Evolutionary conservation across 1,284 basidiomycete genomes (phyloP), one percentile per base, ranked within the genome.

Genomic region (Cerrena zonata): DNA sequence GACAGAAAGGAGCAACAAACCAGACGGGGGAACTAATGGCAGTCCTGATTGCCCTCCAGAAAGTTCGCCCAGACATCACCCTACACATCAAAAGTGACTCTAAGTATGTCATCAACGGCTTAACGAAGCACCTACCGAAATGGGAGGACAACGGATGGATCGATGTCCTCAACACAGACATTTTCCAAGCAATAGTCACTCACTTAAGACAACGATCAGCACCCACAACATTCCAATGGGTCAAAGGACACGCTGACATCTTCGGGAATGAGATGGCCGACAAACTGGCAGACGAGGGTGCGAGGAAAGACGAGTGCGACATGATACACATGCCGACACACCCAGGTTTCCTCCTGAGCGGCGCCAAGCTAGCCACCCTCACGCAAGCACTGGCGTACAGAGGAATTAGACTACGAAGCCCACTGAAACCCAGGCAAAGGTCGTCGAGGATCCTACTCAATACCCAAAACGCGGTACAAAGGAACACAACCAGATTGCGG

Each of bases 361-460:
- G 69, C 0, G 61, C 62, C 0, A 61, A 58, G 23, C 60, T 71
- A 0, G 27, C 48, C 0, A 27, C 19, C 3, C 27, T 66, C 0
- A 63, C 65, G 0, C 69, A 69, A 52, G 47, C 58, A 0, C 24
- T 63, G 0, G 60, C 61, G 2, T 70, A 69, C 51, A 41, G 52
- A 37, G 65, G 45, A 0, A 61, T 68, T 3, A 11, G 50, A 15
- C 12, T 45, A 27, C 13, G 4, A 39, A 15, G 37, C 13, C 5
- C n/a, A 4, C 13, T 23, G 7, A 23, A 50, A 50, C 5, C 11
- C 18, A 18, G 23, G 21, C 2, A 27, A 10, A 40, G 30, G 4
- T 48, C 52, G 2, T 4, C 1, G 1, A 26, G 1, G 2, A 53
- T 50, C 18, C 34, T 53, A 2, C 19, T 25, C 10, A 10, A 5